Base-by-base conservation (phyloP, 495 filamentous ascomycete genomes). In the Aspergillus haitiensis region DNA sequence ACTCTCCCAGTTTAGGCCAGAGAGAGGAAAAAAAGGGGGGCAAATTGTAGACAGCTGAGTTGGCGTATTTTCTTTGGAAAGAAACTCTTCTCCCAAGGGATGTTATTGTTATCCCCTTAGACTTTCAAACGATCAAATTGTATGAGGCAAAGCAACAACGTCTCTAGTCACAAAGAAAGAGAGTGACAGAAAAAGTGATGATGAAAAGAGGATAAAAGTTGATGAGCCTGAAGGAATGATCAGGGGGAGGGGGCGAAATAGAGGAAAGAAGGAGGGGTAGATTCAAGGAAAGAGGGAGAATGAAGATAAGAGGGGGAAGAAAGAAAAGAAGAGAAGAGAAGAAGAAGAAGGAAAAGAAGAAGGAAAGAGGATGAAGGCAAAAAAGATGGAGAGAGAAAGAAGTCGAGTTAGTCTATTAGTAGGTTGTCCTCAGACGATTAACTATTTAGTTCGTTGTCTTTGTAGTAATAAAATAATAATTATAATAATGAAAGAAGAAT, bases 181-280 rank as follows among this genome's bases (percentile, higher is more conserved):
- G 76, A 78, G 73, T 73, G 76, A 76, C 72, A 71, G 62, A 67
- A 56, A 59, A 58, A 42, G 40, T 51, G 54, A 61, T 67, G 63
- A 67, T 60, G 66, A 63, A 58, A 65, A 64, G 55, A 67, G 59
- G 63, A 61, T 63, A 64, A 65, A 60, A 61, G 66, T 63, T 64
- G 72, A 69, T 67, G 59, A 64, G 63, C 64, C 61, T 64, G 68
- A 77, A 78, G 75, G 74, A 75, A 71, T 67, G 75, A 77, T 57
- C 78, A 64, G 60, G 42, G 62, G 56, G 44, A 69, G 63, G 70
- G 72, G 64, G 63, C 70, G 68, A 62, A 70, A 54, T 60, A 70
- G 71, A 69, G 66, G 69, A 71, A 69, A 59, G 65, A 64, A 68
- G 65, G 70, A 70, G 64, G 62, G 65, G 63, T 47, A 67, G 66